phyloP scores from a whole-genome alignment of 2,329 filamentous ascomycete genomes.

The Trichoderma simmonsii region DNA sequence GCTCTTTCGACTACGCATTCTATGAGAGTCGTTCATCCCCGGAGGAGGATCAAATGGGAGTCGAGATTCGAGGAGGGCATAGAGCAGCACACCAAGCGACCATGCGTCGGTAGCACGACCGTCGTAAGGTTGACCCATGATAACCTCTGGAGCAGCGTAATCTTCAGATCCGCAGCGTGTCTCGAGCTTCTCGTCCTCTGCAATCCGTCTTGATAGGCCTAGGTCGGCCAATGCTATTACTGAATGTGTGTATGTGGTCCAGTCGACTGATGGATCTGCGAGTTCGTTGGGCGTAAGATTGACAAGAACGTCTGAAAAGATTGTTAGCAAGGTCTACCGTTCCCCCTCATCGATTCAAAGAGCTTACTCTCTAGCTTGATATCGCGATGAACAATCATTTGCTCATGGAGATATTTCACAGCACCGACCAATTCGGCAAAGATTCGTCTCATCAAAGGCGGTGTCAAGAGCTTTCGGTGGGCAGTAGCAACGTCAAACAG shows the following conservation, averaged over 20 bases:
- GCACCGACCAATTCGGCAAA: slow-evolving; percentile 87
- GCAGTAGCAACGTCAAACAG: slow-evolving; percentile 86
- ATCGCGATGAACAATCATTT: slow-evolving; percentile 90
- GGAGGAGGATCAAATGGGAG: slow-evolving; percentile 90
- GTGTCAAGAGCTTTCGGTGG: slow-evolving; percentile 64
- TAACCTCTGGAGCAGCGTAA: slow-evolving; percentile 93
- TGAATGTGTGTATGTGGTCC: slow-evolving; percentile 73
- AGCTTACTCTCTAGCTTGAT: slow-evolving; percentile 91
- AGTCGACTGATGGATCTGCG: slow-evolving; percentile 60
- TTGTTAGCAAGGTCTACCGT: not conserved
- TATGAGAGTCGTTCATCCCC: slow-evolving; percentile 70
- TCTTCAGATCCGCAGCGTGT: slow-evolving; percentile 95
- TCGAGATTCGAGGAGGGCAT: slow-evolving; percentile 88
- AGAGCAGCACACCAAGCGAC: slow-evolving; percentile 90
- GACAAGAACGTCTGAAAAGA: slow-evolving; percentile 80
- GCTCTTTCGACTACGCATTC: slow-evolving; percentile 76
- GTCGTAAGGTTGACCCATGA: slow-evolving; percentile 93
- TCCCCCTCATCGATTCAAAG: not conserved
- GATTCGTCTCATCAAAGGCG: slow-evolving; percentile 72
- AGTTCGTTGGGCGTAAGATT: slow-evolving; percentile 72
- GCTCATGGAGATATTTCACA: slow-evolving; percentile 77
- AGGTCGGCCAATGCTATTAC: slow-evolving; percentile 88
- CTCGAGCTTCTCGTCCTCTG: slow-evolving; percentile 82
- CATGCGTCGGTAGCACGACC: slow-evolving; percentile 89
- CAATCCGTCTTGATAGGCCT: slow-evolving; percentile 80